Evolutionary conservation across 2,329 filamentous ascomycete species (phyloP), one percentile per base, ranked within the genome.

Genomic region (Nectriaceae sp.): DNA sequence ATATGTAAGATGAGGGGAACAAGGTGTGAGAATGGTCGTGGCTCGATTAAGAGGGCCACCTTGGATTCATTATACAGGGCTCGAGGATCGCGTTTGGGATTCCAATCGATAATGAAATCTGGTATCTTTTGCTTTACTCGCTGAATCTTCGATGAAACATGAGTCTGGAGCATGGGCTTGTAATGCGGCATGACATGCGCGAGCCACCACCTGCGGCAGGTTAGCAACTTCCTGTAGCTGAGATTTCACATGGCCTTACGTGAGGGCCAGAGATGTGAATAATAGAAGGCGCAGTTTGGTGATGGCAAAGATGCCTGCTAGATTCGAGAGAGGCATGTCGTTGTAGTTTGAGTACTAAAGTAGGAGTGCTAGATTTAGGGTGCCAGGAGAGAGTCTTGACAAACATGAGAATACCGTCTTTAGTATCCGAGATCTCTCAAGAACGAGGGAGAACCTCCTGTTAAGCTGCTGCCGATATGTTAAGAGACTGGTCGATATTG

Each of bases 31-130:
- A 78, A 57, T 2, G 72, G 70, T 5, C 75, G 70, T 13, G 72
- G 69, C 64, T 80, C 77, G 55, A 81, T 74, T n/a, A 81, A 56
- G 11, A 81, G 68, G 31, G 77, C 78, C 21, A 80, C 62, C 56
- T 80, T 80, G 44, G 76, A 75, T 16, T 68, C 59, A 56, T 81
- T 79, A 60, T 70, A 76, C 13, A 63, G 66, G 15, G 61, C 53
- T 22, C 64, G 65, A 5, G 69, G 67, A 53, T 71, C 63, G 19
- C 54, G 53, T 18, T 55, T 52, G 2, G 62, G 52, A 26, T 57
- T 54, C 72, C 71, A 74, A 56, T 73, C 70, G 42, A 74, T 63
- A 47, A 70, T 71, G 55, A 75, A 63, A 36, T 56, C 58, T 10
- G 71, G 71, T 1, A 73, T 69, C 52, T 66, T 71, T 47, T 69